A percentile compares a stretch with the other conserved stretches of the same genome.
Conservation (phyloP, 2,329 filamentous ascomycete species). For the Aureobasidium sp. region DNA sequence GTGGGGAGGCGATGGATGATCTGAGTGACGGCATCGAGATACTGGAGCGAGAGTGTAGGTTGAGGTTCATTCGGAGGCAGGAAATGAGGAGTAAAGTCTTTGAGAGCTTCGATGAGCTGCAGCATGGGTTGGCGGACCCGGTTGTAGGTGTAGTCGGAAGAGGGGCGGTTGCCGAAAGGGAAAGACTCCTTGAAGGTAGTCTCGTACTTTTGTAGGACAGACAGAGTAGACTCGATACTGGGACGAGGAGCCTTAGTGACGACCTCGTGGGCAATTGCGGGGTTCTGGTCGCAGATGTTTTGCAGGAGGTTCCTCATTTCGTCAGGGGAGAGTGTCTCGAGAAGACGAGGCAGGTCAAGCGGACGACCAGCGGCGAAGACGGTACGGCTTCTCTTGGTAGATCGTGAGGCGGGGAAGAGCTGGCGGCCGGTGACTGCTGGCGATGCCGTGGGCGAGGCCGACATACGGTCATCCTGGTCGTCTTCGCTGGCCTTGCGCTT, state of each 20-base stretch:
- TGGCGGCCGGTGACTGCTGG: constrained; percentile 62
- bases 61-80: constrained; percentile 85
- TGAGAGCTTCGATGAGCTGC: constrained; percentile 77
- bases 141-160: constrained; percentile 91
- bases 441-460: constrained; percentile 75
- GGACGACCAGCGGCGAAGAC: constrained; percentile 58
- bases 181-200: constrained; percentile 68
- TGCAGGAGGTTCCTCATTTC: constrained; percentile 82
- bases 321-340: constrained; percentile 83
- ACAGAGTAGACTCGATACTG: constrained; percentile 68
- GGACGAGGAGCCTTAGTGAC: constrained; percentile 79
- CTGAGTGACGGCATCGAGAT: constrained; percentile 81
- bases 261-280: constrained; percentile 77
- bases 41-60: constrained; percentile 72
- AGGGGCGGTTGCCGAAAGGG: constrained; percentile 74
- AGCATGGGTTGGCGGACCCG: constrained; percentile 74
- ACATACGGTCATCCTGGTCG: constrained; percentile 74
- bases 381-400: constrained; percentile 58
- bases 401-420: constrained; percentile 46
- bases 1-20: constrained; percentile 83
- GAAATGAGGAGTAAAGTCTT: constrained; percentile 93
- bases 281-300: constrained; percentile 82
- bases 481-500: constrained; percentile 72
- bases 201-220: constrained; percentile 76
- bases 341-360: constrained; percentile 63